Conservation (phyloP, 2,329 filamentous ascomycete species). For the Ophiostoma ips region DNA sequence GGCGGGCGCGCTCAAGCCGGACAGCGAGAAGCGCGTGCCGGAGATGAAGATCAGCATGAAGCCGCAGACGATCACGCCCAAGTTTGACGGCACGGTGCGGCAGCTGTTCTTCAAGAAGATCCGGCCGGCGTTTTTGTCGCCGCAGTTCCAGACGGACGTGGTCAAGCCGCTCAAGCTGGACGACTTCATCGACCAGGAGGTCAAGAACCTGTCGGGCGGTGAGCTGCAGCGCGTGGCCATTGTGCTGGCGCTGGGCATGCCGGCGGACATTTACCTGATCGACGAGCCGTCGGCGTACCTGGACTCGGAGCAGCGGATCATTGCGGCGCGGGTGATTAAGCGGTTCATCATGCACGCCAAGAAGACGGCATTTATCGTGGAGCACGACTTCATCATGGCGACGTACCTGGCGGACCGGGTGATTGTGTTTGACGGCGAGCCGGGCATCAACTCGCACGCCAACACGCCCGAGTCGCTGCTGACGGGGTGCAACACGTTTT, state of each 20-base stretch:
- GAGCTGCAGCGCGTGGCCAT: constrained; percentile 99
- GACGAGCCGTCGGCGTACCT: constrained; percentile 96
- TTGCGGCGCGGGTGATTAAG: constrained; percentile 95
- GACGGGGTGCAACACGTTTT: constrained; percentile 90
- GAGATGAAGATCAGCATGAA: constrained; percentile 78
- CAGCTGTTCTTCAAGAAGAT: constrained; percentile 99
- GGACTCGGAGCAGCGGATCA: constrained; percentile 97
- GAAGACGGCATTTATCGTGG: constrained; percentile 97
- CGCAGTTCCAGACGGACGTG: constrained; percentile 98
- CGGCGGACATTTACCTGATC: constrained; percentile 96
- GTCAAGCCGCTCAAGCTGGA: constrained; percentile 99
- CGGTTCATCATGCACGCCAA: constrained; percentile 99
- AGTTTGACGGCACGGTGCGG: constrained; percentile 91
- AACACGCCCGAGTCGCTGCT: constrained; percentile 84
- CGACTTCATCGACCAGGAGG: constrained; percentile 98
- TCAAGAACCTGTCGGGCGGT: constrained; percentile 97
- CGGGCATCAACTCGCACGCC: constrained; percentile 75
- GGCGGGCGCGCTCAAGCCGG: constrained; percentile 85
- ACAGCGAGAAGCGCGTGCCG: constrained; percentile 63
- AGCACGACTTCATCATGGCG: constrained; percentile 97
- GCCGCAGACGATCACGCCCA: constrained; percentile 97
- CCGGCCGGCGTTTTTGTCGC: constrained; percentile 87
- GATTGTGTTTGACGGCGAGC: constrained; percentile 94
- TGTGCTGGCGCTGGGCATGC: constrained; percentile 86
- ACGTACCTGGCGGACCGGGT: constrained; percentile 67